Evolutionary conservation across 2,329 filamentous ascomycete genomes (phyloP), one percentile per base, ranked within the genome.

Genomic region (Aureobasidium sp.): DNA sequence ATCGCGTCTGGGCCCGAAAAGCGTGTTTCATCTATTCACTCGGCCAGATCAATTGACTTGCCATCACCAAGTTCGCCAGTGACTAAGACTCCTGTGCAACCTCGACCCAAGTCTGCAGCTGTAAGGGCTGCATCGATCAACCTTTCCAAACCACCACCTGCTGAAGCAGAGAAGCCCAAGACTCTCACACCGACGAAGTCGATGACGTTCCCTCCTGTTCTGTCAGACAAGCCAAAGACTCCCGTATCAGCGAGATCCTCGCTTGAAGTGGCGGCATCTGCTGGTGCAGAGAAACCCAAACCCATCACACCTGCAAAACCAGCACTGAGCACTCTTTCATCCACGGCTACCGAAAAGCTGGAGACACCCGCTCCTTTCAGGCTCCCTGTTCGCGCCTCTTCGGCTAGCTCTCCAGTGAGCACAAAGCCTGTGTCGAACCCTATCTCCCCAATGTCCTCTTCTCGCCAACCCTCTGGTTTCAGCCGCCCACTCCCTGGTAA

Each of bases 121-220:
- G 62, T 63, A 7, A 41, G 64, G 25, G 63, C 64, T 13, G 61
- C 59, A 13, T 64, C 64, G 6, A 47, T 63, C 27, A 64, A 67
- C 30, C 68, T 71, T 42, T 67, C 71, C 15, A 60, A 52, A 16
- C 70, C 73, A 21, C 67, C 69, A n/a, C 68, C 72, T 5, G 54
- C 65, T 7, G 70, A 69, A 62, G 72, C 68, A 66, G 63, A 65
- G 9, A 71, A 71, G 48, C 60, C 64, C 3, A 69, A 71, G 57
- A 69, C 69, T 11, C 63, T 66, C 45, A 68, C 69, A 25, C 68
- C 71, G 30, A 68, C 68, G 3, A 73, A 73, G 63, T 67, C 71
- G 5, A 47, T 52, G 41, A 52, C 47, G 29, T 39, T 60, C 57
- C 47, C 57, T 34, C 39, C 45, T 36, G 57, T 47, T 29, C 45